Conservation (phyloP, 2,329 filamentous ascomycete species). For the Coniella lustricola region DNA sequence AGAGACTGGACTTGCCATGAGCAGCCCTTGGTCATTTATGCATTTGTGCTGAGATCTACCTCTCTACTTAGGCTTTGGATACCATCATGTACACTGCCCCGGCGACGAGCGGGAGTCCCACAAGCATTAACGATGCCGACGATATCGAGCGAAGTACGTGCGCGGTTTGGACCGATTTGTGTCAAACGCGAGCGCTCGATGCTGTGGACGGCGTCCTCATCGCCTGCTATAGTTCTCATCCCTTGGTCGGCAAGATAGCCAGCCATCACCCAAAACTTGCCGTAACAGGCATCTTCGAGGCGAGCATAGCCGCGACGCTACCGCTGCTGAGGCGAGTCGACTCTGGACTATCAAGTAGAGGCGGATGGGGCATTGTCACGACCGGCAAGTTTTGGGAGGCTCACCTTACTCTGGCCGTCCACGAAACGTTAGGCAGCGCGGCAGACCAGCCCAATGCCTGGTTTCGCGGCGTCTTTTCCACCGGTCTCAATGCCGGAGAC, state of each 20-base stretch:
- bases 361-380: conserved; percentile 74
- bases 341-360: neutral
- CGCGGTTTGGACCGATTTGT: conserved; percentile 53
- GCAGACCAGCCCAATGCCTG: conserved; percentile 28
- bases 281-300: conserved; percentile 82
- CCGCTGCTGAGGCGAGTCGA: conserved; percentile 38
- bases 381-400: conserved; percentile 80
- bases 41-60: neutral
- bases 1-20: neutral
- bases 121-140: conserved; percentile 69
- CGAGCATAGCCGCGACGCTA: conserved; percentile 61
- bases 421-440: conserved; percentile 50
- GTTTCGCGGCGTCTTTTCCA: conserved; percentile 78
- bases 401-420: conserved; percentile 61
- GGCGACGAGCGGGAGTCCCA: conserved; percentile 48
- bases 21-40: neutral
- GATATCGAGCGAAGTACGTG: conserved; percentile 59
- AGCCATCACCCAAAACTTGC: conserved; percentile 30
- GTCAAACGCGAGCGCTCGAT: conserved; percentile 26
- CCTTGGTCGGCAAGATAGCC: conserved; percentile 58
- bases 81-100: conserved; percentile 63
- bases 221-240: conserved; percentile 83
- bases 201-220: conserved; percentile 72
- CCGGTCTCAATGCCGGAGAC: conserved; percentile 71
- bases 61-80: conserved; percentile 33